Base-by-base conservation (phyloP, 2,329 filamentous ascomycete genomes). In the Diaporthe sp. region DNA sequence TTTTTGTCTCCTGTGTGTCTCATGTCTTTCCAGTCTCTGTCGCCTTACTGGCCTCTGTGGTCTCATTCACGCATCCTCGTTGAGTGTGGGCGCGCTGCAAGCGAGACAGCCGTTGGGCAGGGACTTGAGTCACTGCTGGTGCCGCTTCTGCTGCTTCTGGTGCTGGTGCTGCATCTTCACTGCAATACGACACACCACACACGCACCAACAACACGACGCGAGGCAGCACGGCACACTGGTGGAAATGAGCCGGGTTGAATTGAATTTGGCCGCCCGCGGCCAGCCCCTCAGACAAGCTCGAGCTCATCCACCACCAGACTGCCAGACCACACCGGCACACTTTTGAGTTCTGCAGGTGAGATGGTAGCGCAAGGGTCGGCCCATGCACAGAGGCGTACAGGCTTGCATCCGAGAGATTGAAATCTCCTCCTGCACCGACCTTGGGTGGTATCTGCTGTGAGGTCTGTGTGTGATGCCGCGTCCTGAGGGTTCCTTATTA, bases 281-380 rank as follows among this genome's bases (percentile, higher is more conserved):
- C 61, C 45, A 67, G 64, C 64, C 64, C 61, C 61, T 67, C 30
- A 19, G 22, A 67, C 61, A 67, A 67, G 45, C 61, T 67, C 61
- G 61, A 52, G 42, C 61, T 67, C 42, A 35, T 50, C 45, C 45
- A 67, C 61, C 28, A 8, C 15, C 15, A 50, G 42, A 67, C 61
- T 40, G 22, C 22, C 22, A 66, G 13, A 35, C 30, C 42, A 67
- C 45, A 52, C 30, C 45, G 61, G 64, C 64, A 68, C 64, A 54
- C 47, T 54, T 68, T 68, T 68, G 64, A 68, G 64, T 68, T 68
- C 64, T 68, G 64, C 64, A 68, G 64, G 64, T 54, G 64, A 54
- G 47, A 68, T 68, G 64, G 64, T 13, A 19, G 19, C 64, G 15
- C 64, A 54, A 54, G 64, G 64, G 64, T 54, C 47, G 45, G 64